Conservation (phyloP, 2,329 filamentous ascomycete species). For the Hymenoscyphus albidus region DNA sequence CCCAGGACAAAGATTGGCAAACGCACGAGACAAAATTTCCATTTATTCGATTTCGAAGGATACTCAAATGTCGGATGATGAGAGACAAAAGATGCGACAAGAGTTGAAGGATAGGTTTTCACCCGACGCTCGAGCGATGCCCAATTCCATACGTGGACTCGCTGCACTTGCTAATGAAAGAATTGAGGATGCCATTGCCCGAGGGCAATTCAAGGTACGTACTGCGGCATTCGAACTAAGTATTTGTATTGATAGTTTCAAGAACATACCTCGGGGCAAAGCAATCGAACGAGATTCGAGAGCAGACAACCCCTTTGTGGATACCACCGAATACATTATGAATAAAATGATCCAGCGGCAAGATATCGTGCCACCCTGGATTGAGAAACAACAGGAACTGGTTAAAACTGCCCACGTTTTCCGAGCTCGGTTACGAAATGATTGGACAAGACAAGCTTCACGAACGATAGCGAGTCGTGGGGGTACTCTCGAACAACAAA, state of each 20-base stretch:
- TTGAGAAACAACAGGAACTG: slow-evolving; percentile 95
- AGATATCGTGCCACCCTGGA: slow-evolving; percentile 95
- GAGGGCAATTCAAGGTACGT: slow-evolving; percentile 71
- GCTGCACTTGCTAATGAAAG: slow-evolving; percentile 81
- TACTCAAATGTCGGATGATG: slow-evolving; percentile 60
- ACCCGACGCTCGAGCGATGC: slow-evolving; percentile 67
- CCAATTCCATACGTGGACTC: slow-evolving; percentile 73
- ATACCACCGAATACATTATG: slow-evolving; percentile 97
- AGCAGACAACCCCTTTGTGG: slow-evolving; percentile 82
- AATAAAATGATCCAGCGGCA: slow-evolving; percentile 98
- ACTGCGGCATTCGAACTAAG: background rate
- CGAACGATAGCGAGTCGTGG: slow-evolving; percentile 73
- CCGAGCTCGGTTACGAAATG: slow-evolving; percentile 66
- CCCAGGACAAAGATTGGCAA: slow-evolving; percentile 46
- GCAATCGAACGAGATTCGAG: slow-evolving; percentile 77
- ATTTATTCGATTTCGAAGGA: slow-evolving; percentile 50
- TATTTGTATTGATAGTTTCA: slow-evolving; percentile 22
- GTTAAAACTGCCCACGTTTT: slow-evolving; percentile 66
- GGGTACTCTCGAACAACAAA: slow-evolving; percentile 69
- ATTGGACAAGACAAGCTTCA: slow-evolving; percentile 82
- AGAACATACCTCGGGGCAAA: slow-evolving; percentile 75
- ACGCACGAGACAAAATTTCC: slow-evolving; percentile 55
- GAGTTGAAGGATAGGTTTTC: slow-evolving; percentile 79
- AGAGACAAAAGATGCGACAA: slow-evolving; percentile 66
- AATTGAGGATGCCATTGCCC: slow-evolving; percentile 89